Percentiles rank a stretch among this genome's conserved stretches.
phyloP scores from a whole-genome alignment of 768 basidiomycete species.

The Tricholomella constricta region DNA sequence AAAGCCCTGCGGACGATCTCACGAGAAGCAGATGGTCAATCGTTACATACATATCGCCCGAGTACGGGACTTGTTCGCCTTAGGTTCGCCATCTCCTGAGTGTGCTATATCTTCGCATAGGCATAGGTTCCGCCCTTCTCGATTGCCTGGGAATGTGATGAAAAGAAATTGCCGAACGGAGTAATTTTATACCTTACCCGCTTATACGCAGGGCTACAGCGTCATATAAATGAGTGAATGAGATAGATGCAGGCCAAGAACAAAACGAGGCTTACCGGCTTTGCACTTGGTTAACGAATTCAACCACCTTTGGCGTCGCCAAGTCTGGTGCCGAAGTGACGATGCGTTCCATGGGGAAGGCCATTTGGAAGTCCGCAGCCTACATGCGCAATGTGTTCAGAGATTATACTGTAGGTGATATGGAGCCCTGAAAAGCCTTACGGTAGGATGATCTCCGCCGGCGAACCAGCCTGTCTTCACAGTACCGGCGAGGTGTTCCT shows the following conservation, averaged over 20 bases:
- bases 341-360: conserved; percentile 26
- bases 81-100: too few relatives aligned
- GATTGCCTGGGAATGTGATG: conserved; percentile 22
- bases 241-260: not conserved
- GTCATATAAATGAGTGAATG: too few relatives aligned
- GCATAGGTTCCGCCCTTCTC: conserved; percentile 34
- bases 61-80: too few relatives aligned
- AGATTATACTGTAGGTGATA: not conserved
- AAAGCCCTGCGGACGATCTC: not conserved
- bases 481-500: conserved; percentile 18
- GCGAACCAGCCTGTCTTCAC: conserved; percentile 21
- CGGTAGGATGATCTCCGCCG: conserved; percentile 19
- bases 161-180: not conserved
- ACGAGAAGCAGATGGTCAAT: not conserved
- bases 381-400: not conserved
- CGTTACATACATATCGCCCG: too few relatives aligned
- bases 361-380: conserved; percentile 31
- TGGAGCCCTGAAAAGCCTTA: not conserved
- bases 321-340: conserved; percentile 16
- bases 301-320: conserved; percentile 21
- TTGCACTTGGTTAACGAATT: conserved; percentile 25
- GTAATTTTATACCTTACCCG: conserved; percentile 3
- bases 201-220: conserved; percentile 17
- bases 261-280: conserved; percentile 23
- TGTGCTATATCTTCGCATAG: conserved; percentile 19